phyloP scores from a whole-genome alignment of 306 rosid genomes.

The Arachis stenosperma region DNA sequence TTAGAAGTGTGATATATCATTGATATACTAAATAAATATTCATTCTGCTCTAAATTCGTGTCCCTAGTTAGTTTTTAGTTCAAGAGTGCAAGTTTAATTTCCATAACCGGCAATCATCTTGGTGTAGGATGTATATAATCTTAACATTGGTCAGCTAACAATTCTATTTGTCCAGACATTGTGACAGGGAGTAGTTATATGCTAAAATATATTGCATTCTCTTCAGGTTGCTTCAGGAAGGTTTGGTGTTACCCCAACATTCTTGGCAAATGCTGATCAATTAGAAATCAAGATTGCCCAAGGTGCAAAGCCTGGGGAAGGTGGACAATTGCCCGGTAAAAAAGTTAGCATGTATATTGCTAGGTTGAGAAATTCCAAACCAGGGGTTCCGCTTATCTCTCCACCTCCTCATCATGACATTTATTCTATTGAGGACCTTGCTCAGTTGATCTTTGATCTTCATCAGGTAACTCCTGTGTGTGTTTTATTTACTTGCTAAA shows the following conservation, averaged over 20 bases:
- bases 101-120: constrained; percentile 10
- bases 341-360: constrained; percentile 99
- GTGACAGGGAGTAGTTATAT: constrained; percentile 37
- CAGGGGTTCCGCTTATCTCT: constrained; percentile 99
- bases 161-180: constrained; percentile 8
- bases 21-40: constrained; percentile 2
- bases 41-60: constrained; percentile 10
- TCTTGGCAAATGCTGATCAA: constrained; percentile 98
- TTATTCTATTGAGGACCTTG: constrained; percentile 99
- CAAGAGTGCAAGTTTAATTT: constrained; percentile 23
- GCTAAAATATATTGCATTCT: constrained; percentile 36
- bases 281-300: constrained; percentile 98
- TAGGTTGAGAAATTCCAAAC: constrained; percentile 96
- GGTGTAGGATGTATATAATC: constrained; percentile 28
- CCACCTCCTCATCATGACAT: constrained; percentile 99
- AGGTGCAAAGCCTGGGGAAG: constrained; percentile 99
- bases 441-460: constrained; percentile 95
- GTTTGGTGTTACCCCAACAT: constrained; percentile 99
- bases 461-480: constrained; percentile 79
- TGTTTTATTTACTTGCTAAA: constrained; percentile 30
- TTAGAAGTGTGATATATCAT: constrained; percentile 25
- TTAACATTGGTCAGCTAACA: constrained; percentile 12
- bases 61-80: constrained; percentile 18
- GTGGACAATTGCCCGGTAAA: constrained; percentile 98
- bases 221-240: constrained; percentile 99